phyloP scores from a whole-genome alignment of 345 rosid species.

The Lagerstroemia speciosa region DNA sequence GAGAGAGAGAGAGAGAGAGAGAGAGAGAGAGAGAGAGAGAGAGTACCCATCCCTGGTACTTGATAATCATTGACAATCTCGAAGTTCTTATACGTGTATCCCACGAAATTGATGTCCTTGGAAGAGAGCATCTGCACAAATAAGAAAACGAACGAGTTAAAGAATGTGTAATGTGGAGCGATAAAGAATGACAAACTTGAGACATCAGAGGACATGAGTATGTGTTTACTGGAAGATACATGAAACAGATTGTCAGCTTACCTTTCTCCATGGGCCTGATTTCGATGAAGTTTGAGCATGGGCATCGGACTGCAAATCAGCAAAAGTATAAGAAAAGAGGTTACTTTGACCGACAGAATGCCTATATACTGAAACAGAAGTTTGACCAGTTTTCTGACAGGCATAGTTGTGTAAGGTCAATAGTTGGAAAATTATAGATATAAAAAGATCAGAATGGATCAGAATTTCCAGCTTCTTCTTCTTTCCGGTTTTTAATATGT shows the following conservation, averaged over 20 bases:
- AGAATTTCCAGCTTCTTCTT: background rate
- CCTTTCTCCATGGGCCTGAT: conserved; percentile 61
- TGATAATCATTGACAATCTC: conserved; percentile 72
- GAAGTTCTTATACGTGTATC: conserved; percentile 71
- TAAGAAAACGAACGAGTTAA: background rate
- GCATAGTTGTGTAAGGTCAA: background rate
- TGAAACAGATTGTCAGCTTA: conserved; percentile 6
- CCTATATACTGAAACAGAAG: background rate
- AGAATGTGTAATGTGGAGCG: background rate
- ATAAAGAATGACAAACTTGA: background rate
- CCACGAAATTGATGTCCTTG: conserved; percentile 66
- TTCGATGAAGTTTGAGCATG: conserved; percentile 23
- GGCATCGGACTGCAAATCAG: conserved; percentile 26
- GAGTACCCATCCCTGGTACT: conserved; percentile 66
- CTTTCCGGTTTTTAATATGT: background rate
- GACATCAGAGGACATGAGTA: background rate
- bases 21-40: conserved; percentile 8
- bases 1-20: conserved; percentile 6
- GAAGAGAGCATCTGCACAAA: conserved; percentile 64
- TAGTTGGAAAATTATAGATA: background rate
- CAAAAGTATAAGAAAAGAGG: conserved; percentile 14
- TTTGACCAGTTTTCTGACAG: background rate
- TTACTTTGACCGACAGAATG: conserved; percentile 8
- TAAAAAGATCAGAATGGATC: background rate
- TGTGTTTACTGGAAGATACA: background rate